Percentiles rank a stretch among this genome's conserved stretches.
phyloP scores from a whole-genome alignment of 768 basidiomycete genomes.

The Panaeolus cyanescens region DNA sequence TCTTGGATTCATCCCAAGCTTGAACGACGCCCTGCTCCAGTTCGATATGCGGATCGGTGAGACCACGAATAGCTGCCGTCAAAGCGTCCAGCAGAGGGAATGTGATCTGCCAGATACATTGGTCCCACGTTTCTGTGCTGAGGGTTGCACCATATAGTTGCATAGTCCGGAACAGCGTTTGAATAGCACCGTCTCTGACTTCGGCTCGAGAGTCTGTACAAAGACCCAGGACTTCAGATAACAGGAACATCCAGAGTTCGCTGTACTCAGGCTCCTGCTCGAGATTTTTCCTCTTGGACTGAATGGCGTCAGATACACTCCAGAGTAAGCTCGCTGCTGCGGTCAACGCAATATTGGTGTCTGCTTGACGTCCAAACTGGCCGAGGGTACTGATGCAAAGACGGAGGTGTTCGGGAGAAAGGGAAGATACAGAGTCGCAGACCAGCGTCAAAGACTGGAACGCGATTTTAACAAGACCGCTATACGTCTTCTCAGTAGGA shows the following conservation, averaged over 20 bases:
- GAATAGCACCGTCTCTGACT: constrained; percentile 91
- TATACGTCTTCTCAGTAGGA: constrained; percentile 69
- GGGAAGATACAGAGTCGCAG: constrained; percentile 86
- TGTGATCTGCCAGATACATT: constrained; percentile 88
- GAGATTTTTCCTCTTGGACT: constrained; percentile 70
- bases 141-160: constrained; percentile 91
- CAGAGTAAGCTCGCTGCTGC: constrained; percentile 92
- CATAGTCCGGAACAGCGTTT: constrained; percentile 92
- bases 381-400: constrained; percentile 90
- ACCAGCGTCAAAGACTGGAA: constrained; percentile 94
- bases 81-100: constrained; percentile 83
- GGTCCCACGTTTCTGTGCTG: constrained; percentile 82
- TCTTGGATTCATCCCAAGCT: constrained; percentile 88
- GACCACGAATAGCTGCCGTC: constrained; percentile 53
- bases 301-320: constrained; percentile 96
- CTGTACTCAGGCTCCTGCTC: constrained; percentile 75
- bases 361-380: constrained; percentile 88
- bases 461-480: constrained; percentile 82
- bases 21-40: constrained; percentile 29
- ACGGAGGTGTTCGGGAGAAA: constrained; percentile 80
- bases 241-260: constrained; percentile 91
- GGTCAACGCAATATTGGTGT: constrained; percentile 95
- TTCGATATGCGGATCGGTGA: constrained; percentile 24
- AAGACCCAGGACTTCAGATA: constrained; percentile 80
- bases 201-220: constrained; percentile 84